A percentile compares a stretch with the other conserved stretches of the same genome.
phyloP scores from a whole-genome alignment of 345 rosid genomes.

The Turritis glabra region DNA sequence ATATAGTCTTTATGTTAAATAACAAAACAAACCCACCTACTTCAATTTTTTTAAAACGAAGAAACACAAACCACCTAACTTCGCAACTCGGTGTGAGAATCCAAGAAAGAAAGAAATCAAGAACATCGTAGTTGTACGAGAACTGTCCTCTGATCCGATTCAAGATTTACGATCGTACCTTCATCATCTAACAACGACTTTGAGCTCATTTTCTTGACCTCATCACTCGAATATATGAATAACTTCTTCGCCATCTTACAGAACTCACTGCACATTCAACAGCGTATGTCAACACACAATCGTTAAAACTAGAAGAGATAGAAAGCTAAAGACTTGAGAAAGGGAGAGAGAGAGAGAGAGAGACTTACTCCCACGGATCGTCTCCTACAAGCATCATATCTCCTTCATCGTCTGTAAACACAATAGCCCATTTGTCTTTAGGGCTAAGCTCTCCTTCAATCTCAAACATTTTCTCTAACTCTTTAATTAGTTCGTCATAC shows the following conservation, averaged over 20 bases:
- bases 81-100: neutral
- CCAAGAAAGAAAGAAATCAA: neutral
- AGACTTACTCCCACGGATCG: conserved; percentile 76
- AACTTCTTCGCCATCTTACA: conserved; percentile 76
- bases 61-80: conserved; percentile 11
- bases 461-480: conserved; percentile 73
- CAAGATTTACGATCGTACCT: conserved; percentile 40
- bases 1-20: conserved; percentile 8
- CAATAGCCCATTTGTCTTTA: conserved; percentile 59
- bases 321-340: neutral
- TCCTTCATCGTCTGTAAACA: conserved; percentile 74
- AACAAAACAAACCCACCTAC: conserved; percentile 27
- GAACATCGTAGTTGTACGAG: conserved; percentile 11
- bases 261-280: conserved; percentile 56
- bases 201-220: conserved; percentile 55
- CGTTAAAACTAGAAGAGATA: neutral
- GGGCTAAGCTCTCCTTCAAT: conserved; percentile 57
- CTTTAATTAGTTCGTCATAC: conserved; percentile 52
- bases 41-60: no score
- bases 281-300: neutral
- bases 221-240: conserved; percentile 55
- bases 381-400: conserved; percentile 80
- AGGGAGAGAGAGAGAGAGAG: neutral
- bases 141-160: conserved; percentile 43
- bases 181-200: conserved; percentile 46